Evolutionary conservation across 805 yeast species (phyloP), one percentile per base, ranked within the genome.

Genomic region (Clavispora asparagi): DNA sequence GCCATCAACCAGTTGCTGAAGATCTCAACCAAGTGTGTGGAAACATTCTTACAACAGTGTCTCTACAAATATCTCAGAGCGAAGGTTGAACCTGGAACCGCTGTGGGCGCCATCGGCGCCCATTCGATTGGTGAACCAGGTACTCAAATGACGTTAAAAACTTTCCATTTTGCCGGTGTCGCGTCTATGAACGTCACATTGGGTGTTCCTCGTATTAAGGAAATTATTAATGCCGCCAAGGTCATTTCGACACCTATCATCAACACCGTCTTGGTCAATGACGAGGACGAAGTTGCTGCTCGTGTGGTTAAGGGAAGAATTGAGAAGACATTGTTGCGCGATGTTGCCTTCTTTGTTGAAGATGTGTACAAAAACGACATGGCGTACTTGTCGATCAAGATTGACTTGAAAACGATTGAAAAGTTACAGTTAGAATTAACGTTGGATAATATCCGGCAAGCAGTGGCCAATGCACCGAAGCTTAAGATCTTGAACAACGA

Each of bases 41-140:
- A 64, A 13, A 78, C 74, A 53, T 94, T 94, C 67, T 70, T 94
- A 59, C 76, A 78, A 41, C 79, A 86, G 56, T 87, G 97, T 55
- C 74, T 92, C 49, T 71, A 73, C 55, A 94, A 94, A 68, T 94
- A 94, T 61, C 81, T 81, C 45, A 77, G 85, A 55, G 97, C 99
- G 7, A 84, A 83, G 68, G 97, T 94, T 14, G 99, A 94, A 65
- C 99, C 99, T 1, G 99, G 98, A 51, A 94, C 99, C 4, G 99
- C 99, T 2, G 98, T 94, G 45, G 99, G 99, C 55, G 98, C 99
- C 25, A 91, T 94, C 69, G 99, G 98, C 56, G 99, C 99, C 0
- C 99, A 94, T 73, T 89, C 96, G 32, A 91, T 91, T 70, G 97
- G 97, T 74, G 97, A 91, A 65, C 97, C 97, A 43, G 97, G 97